phyloP scores from a whole-genome alignment of 768 basidiomycete genomes.

The Gloeopeniophorella convolvens region DNA sequence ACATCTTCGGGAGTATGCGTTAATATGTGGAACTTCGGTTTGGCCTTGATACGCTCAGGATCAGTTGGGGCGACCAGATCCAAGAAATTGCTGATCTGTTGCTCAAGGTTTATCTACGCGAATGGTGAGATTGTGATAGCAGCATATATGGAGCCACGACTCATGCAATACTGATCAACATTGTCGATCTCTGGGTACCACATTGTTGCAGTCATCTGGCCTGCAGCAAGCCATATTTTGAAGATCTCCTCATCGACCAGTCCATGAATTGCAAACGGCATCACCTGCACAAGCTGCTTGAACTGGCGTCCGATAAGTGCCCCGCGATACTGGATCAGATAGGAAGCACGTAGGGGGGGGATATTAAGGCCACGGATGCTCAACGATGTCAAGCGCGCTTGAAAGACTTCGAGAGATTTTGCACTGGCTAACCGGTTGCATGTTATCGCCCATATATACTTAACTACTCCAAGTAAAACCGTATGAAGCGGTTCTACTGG shows the following conservation, averaged over 20 bases:
- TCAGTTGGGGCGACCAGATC: slow-evolving; percentile 13
- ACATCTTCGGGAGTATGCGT: slow-evolving; percentile 17
- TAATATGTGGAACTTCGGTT: slow-evolving; percentile 20
- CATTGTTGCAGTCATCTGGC: slow-evolving; percentile 19
- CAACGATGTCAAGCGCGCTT: slow-evolving; percentile 35
- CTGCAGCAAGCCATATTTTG: slow-evolving; percentile 19
- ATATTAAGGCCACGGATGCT: slow-evolving; percentile 28
- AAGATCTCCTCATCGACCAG: slow-evolving; percentile 13
- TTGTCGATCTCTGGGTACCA: slow-evolving; percentile 23
- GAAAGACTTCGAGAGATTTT: slow-evolving; percentile 27
- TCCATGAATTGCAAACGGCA: slow-evolving; percentile 30
- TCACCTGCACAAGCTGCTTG: slow-evolving; percentile 34
- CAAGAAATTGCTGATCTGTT: slow-evolving; percentile 29
- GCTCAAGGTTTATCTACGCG: slow-evolving; percentile 1
- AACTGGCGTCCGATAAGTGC: slow-evolving; percentile 38
- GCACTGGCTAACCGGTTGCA: slow-evolving; percentile 19
- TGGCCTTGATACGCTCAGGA: slow-evolving; percentile 12
- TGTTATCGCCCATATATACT: slow-evolving; percentile 37
- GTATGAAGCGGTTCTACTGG: no score
- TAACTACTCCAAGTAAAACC: slow-evolving; percentile 36
- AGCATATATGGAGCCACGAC: not conserved
- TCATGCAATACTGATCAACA: slow-evolving; percentile 14
- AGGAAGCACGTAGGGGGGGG: slow-evolving; percentile 31
- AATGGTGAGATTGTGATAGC: not conserved
- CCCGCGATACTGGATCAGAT: slow-evolving; percentile 39